Percentiles rank a stretch among this genome's conserved stretches.
Evolutionary conservation across 164 flowering plant species (phyloP).

Genomic region (Berberis vulgaris): DNA sequence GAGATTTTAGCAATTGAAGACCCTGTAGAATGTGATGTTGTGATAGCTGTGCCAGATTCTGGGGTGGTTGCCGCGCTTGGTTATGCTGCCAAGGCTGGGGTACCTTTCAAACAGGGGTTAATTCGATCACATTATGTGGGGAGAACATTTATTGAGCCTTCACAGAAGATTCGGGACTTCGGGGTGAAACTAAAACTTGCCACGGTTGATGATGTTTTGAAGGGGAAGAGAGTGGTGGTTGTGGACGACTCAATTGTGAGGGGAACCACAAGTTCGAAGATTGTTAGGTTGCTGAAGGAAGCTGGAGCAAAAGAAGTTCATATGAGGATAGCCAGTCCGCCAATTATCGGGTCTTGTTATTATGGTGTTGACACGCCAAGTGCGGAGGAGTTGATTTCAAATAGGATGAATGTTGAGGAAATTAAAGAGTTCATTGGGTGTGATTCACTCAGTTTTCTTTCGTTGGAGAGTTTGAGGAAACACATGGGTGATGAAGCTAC

Average conservation of each 20-base stretch:
- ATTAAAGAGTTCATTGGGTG: constrained; percentile 62
- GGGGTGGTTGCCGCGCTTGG: constrained; percentile 94
- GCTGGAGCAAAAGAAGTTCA: constrained; percentile 92
- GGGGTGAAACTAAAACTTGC: constrained; percentile 88
- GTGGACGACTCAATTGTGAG: constrained; percentile 96
- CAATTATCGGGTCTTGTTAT: constrained; percentile 77
- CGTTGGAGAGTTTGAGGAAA: constrained; percentile 48
- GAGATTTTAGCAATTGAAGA: constrained; percentile 75
- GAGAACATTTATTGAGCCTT: constrained; percentile 86
- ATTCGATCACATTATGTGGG: constrained; percentile 85
- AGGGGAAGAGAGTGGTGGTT: constrained; percentile 82
- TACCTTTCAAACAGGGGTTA: constrained; percentile 74
- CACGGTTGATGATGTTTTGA: constrained; percentile 65
- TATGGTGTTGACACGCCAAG: constrained; percentile 89
- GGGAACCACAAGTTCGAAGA: constrained; percentile 83
- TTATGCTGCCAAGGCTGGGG: constrained; percentile 71
- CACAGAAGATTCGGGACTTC: constrained; percentile 83
- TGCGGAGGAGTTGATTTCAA: constrained; percentile 74
- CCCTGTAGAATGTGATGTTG: constrained; percentile 90
- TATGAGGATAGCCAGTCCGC: constrained; percentile 93
- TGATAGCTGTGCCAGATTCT: constrained; percentile 89
- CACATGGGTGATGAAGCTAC: background rate
- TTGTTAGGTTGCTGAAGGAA: constrained; percentile 76
- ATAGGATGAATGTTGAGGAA: constrained; percentile 64
- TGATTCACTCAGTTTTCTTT: constrained; percentile 73